phyloP scores from a whole-genome alignment of 805 yeast genomes.

The Zygosaccharomyces bailii region DNA sequence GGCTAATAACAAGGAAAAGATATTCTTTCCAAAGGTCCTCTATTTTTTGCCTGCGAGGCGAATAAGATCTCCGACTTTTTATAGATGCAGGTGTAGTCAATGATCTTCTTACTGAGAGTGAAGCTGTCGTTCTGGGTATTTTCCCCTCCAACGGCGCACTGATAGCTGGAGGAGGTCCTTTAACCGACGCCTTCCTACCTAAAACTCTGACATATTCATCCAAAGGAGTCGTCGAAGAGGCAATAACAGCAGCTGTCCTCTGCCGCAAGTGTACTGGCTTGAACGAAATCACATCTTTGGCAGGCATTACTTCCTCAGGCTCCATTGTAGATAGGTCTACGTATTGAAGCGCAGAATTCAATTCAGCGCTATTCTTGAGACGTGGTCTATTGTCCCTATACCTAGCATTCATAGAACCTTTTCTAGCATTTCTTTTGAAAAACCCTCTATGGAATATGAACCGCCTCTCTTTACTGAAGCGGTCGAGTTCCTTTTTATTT shows the following conservation, averaged over 20 bases:
- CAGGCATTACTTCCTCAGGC: constrained; percentile 14
- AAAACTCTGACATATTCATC: constrained; percentile 4
- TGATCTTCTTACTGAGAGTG: constrained; percentile 11
- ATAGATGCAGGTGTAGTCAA: constrained; percentile 17
- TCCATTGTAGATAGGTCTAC: constrained; percentile 17
- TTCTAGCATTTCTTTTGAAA: constrained; percentile 15
- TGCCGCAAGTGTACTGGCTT: constrained; percentile 6
- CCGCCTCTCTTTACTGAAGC: constrained; percentile 14
- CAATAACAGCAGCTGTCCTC: constrained; percentile 6
- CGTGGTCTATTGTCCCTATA: constrained; percentile 8
- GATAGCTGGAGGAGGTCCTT: constrained; percentile 1
- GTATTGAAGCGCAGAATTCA: constrained; percentile 23
- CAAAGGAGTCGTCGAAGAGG: constrained; percentile 9
- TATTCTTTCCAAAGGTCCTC: constrained; percentile 36
- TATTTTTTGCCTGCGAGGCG: constrained; percentile 12
- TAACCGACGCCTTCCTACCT: constrained; percentile 7
- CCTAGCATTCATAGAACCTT: neutral
- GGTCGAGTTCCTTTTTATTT: constrained; percentile 18
- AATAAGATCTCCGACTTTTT: constrained; percentile 10
- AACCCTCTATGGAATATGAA: constrained; percentile 33
- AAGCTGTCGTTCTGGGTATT: neutral
- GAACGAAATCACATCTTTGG: constrained; percentile 6
- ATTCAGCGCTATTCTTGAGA: constrained; percentile 19
- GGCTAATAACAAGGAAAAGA: constrained; percentile 32
- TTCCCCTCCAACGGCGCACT: neutral